Percentiles rank a stretch among this genome's conserved stretches.
Conservation (phyloP, 2,329 filamentous ascomycete species). For the Neofusicoccum cordaticola region DNA sequence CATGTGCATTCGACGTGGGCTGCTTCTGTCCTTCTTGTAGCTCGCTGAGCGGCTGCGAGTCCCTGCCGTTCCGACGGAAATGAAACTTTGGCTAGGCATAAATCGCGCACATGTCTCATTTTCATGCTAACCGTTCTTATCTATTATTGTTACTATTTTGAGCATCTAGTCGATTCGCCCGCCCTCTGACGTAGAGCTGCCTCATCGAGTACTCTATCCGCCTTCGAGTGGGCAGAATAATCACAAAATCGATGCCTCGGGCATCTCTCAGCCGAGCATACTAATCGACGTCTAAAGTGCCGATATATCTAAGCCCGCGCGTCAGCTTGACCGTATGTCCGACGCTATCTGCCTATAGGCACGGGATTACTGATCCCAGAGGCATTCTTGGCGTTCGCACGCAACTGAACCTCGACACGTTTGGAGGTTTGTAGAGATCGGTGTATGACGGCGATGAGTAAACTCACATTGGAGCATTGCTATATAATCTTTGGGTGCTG, state of each 20-base stretch:
- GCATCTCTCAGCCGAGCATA: not conserved
- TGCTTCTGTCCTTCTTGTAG: not conserved
- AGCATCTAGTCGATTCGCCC: not conserved
- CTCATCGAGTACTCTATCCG: not conserved
- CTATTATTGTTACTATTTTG: not conserved
- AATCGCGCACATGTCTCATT: constrained; percentile 6
- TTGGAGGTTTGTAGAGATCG: not conserved
- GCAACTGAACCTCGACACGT: not conserved
- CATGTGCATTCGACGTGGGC: not conserved
- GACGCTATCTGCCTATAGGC: no score
- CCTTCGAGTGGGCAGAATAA: not conserved
- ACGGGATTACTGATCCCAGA: not conserved
- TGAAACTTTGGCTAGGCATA: constrained; percentile 2
- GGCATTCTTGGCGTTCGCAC: not conserved
- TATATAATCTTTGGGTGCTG: no score
- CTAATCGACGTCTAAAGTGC: not conserved
- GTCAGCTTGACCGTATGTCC: no score
- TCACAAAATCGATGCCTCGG: not conserved
- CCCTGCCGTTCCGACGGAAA: not conserved
- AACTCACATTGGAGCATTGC: not conserved
- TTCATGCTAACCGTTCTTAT: not conserved
- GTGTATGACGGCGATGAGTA: not conserved
- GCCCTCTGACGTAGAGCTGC: not conserved
- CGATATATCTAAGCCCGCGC: no score
- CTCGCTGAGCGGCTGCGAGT: not conserved